Conservation (phyloP, 345 rosid genomes). For the Brassica carinata region DNA sequence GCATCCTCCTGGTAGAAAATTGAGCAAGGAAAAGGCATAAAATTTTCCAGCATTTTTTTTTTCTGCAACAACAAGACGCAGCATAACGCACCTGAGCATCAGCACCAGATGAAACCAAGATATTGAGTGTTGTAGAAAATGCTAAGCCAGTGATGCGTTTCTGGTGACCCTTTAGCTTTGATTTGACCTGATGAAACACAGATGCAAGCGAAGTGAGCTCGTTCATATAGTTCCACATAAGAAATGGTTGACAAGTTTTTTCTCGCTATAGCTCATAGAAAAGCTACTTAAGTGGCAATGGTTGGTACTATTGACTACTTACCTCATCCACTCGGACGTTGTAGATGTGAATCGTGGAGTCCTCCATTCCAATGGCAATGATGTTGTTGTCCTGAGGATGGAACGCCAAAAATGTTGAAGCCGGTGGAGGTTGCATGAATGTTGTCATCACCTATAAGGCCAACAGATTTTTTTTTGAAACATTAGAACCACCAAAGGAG, state of each 20-base stretch:
- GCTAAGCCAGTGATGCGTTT: conserved; percentile 85
- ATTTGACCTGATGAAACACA: conserved; percentile 61
- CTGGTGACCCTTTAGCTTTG: conserved; percentile 87
- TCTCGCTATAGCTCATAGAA: too few relatives aligned
- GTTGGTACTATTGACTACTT: conserved; percentile 14
- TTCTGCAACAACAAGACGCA: conserved; percentile 3
- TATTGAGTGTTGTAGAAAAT: conserved; percentile 67
- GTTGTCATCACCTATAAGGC: conserved; percentile 80
- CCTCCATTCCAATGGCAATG: conserved; percentile 92
- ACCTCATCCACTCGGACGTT: conserved; percentile 89
- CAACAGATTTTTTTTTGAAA: neutral
- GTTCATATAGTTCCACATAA: neutral
- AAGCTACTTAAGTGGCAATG: neutral
- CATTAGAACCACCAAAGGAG: neutral
- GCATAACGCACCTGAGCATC: conserved; percentile 76
- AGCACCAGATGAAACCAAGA: conserved; percentile 92
- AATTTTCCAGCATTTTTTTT: neutral
- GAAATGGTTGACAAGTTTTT: too few relatives aligned
- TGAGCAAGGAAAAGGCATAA: neutral
- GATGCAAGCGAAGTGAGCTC: conserved; percentile 17
- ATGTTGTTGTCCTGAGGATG: conserved; percentile 88
- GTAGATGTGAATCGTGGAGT: conserved; percentile 79
- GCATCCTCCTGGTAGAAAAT: neutral
- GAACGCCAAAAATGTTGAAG: conserved; percentile 85
- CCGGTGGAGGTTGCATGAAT: conserved; percentile 87